These are phyloP conservation scores for Sporobolomyces phaffii DNA, from an alignment of 768 basidiomycete genomes.

Conservation along the genomic window DNA sequence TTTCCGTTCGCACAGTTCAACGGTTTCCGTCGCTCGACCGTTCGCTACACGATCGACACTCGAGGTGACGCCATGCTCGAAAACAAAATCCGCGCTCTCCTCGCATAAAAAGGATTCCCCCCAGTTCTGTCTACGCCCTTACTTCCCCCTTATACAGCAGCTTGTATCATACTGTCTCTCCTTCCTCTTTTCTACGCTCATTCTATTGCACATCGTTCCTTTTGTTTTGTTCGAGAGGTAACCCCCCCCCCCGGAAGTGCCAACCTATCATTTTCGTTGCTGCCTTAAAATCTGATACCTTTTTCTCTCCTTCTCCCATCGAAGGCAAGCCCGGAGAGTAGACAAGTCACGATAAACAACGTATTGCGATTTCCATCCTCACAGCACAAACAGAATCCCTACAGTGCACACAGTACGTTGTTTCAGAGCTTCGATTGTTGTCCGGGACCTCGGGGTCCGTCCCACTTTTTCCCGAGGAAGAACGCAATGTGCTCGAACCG, in stretches of 20 bases:
- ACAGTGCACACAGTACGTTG: no score
- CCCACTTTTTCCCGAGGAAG: constrained; percentile 29
- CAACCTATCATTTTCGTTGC: no score
- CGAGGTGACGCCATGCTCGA: constrained; percentile 46
- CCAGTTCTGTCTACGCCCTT: background rate
- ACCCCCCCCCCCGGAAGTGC: no score
- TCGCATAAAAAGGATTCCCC: background rate
- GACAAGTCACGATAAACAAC: no score
- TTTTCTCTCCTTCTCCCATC: no score
- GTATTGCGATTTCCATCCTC: no score
- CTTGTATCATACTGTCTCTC: background rate
- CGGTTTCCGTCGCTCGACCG: constrained; percentile 65
- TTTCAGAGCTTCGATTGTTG: constrained; percentile 11
- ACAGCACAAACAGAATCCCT: no score
- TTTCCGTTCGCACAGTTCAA: constrained; percentile 37
- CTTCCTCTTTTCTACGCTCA: no score
- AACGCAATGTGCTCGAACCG: constrained; percentile 36
- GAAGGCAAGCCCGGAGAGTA: no score
- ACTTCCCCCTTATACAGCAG: background rate
- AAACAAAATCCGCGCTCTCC: constrained; percentile 21
- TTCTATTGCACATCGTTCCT: no score
- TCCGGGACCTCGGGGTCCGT: constrained; percentile 11
- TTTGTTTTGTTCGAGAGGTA: no score
- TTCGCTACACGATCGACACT: constrained; percentile 68
- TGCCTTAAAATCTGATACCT: no score